Base-by-base conservation (phyloP, 2,329 filamentous ascomycete species). In the Fusarium kyushuense region DNA sequence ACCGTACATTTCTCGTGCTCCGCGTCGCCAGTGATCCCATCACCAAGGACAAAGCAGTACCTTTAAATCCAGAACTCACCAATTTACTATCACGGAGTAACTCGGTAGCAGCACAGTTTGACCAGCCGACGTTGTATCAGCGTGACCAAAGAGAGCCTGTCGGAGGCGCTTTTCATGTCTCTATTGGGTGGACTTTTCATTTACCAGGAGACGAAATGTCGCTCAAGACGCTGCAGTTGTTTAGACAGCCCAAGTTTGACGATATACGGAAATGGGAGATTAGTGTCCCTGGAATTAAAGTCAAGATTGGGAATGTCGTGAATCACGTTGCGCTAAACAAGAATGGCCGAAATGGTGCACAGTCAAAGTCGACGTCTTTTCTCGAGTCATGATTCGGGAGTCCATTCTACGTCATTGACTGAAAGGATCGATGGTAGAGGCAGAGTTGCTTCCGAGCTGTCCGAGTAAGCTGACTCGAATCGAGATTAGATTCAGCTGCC, bases 1-100 rank as follows among this genome's bases (percentile, higher is more conserved):
- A 90, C 85, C 88, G 96, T 43, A 95, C 92, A 79, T 99, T 99
- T 75, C 85, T 97, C 8, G 92, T 97, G 4, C 78, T 97, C 47
- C 85, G 88, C 23, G 84, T 94, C n/a, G 78, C 58, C 9, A 72
- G 74, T 32, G 63, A 56, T 10, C 33, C 30, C n/a, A 33, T 63
- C 51, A 64, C 36, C 49, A 58, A 63, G 17, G 33, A 47, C 6
- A 8, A 27, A 27, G 51, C 72, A 16, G 79, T 68, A 49, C 80
- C 81, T 2, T 67, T 73, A 8, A 84, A 87, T 45, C 80, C 87
- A 42, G 83, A 86, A 61, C 79, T 96, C 42, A 85, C 88, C 38
- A 72, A 77, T 25, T 82, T 98, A 10, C 83, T 98, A 9, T 72
- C 76, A 9, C 82, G 87, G 5, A 92, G 90, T 73, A 98, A 98